Base-by-base conservation (phyloP, 331 rosid species). In the Spiraea crenata region DNA sequence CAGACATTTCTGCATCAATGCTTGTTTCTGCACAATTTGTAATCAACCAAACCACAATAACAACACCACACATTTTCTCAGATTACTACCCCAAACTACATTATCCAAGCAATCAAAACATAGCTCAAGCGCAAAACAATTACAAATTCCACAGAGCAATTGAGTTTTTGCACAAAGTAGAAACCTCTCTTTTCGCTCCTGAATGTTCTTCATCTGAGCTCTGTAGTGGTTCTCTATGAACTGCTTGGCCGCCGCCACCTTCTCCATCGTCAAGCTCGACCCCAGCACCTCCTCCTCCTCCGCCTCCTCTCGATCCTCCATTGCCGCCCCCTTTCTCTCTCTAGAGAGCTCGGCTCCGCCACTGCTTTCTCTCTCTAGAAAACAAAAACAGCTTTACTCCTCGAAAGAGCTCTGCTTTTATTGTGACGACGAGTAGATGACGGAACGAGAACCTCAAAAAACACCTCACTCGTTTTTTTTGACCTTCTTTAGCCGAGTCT, bases 251-350 rank as follows among this genome's bases (percentile, higher is more conserved):
- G 96, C 99, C 9, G 99, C 99, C 9, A 95, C 99, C 76, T 89
- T 95, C 96, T 95, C 99, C 99, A 95, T 95, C 58, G 99, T 95
- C 91, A 86, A 85, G 79, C 90, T 95, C 17, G 99, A 95, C 0
- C 99, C 99, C 15, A 83, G 69, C 63, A 85, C 96, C 86, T 92
- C 96, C 83, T 84, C 92, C 25, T 68, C 85, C 82, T 77, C 90
- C 50, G 82, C 95, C 73, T 81, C 96, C 78, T 67, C 74, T 67
- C 80, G 87, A 74, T 82, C 97, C 78, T 67, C 74, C 63, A 76
- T 87, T 85, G 91, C 99, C 99, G 91, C 78, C 6, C 6, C 69
- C 41, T 65, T 60, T 69, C 67, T 45, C 73, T 38, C 75, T 31
- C 63, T 48, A 42, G 40, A 37, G 45, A 25, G 31, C 31, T 25